These are phyloP conservation scores for Stephania yunnanensis DNA, from an alignment of 164 flowering plant genomes.

Conservation along the genomic window DNA sequence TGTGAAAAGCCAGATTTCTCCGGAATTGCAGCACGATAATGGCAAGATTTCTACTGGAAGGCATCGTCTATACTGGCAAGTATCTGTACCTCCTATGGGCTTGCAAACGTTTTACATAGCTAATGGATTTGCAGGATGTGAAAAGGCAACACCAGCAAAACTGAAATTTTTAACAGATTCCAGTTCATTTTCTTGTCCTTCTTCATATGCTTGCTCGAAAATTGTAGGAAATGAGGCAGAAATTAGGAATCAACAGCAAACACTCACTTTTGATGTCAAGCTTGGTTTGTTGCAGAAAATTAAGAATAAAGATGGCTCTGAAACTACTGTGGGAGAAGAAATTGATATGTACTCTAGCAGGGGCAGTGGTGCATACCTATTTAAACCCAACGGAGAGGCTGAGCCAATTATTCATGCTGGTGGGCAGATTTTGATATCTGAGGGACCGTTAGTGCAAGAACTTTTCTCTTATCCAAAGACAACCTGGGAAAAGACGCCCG, in stretches of 20 bases:
- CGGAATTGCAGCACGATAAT: conserved; percentile 68
- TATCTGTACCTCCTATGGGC: conserved; percentile 84
- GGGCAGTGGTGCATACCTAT: conserved; percentile 93
- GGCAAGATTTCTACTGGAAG: conserved; percentile 63
- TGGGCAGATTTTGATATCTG: conserved; percentile 56
- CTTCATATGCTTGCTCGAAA: conserved; percentile 68
- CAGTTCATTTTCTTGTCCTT: conserved; percentile 42
- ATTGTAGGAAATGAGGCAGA: conserved; percentile 40
- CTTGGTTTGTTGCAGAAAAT: conserved; percentile 66
- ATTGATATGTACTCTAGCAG: conserved; percentile 79
- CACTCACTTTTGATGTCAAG: conserved; percentile 56
- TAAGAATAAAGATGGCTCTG: conserved; percentile 37
- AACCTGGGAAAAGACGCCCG: conserved; percentile 53
- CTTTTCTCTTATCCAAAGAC: conserved; percentile 76
- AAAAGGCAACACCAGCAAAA: conserved; percentile 66
- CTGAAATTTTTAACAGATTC: conserved; percentile 37
- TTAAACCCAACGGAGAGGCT: conserved; percentile 87
- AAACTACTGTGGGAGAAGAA: conserved; percentile 64
- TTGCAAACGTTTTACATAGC: conserved; percentile 82
- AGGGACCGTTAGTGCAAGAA: conserved; percentile 79
- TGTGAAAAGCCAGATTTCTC: conserved; percentile 79
- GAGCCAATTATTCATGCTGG: conserved; percentile 45
- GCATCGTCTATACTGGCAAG: conserved; percentile 85
- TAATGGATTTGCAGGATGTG: conserved; percentile 70
- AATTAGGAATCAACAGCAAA: conserved; percentile 52